Evolutionary conservation across 2,329 filamentous ascomycete species (phyloP).

Genomic region (Beauveria brongniartii): DNA sequence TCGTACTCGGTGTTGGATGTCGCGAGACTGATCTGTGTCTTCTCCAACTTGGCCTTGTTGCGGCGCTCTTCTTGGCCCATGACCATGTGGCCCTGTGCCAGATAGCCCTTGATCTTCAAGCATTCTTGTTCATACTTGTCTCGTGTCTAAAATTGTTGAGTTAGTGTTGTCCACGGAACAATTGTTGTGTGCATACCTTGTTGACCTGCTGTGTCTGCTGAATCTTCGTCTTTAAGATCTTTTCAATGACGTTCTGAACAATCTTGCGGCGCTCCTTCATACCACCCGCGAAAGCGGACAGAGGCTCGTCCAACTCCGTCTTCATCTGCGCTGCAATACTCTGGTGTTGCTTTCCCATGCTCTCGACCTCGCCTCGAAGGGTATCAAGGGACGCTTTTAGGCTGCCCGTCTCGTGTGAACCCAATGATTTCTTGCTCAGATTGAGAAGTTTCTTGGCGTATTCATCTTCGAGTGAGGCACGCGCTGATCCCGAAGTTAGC

Average conservation of each 20-base stretch:
- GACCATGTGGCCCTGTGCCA: slow-evolving; percentile 98
- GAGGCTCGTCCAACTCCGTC: slow-evolving; percentile 85
- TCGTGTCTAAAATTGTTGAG: slow-evolving; percentile 50
- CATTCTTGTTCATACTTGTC: slow-evolving; percentile 97
- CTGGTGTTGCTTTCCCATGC: slow-evolving; percentile 89
- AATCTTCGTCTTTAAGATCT: slow-evolving; percentile 84
- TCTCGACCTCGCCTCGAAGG: slow-evolving; percentile 79
- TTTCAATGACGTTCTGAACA: slow-evolving; percentile 88
- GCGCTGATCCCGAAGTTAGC: slow-evolving; percentile 43
- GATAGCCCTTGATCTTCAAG: slow-evolving; percentile 94
- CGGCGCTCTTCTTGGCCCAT: slow-evolving; percentile 99
- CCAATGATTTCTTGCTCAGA: slow-evolving; percentile 79
- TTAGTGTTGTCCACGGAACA: slow-evolving; percentile 6
- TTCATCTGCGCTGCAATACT: slow-evolving; percentile 92
- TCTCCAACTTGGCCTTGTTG: slow-evolving; percentile 97
- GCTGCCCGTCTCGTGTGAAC: slow-evolving; percentile 78
- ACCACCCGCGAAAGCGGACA: slow-evolving; percentile 82
- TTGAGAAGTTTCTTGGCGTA: slow-evolving; percentile 84
- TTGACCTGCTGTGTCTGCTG: slow-evolving; percentile 87
- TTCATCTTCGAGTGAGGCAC: slow-evolving; percentile 92
- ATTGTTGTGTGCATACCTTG: slow-evolving; percentile 52
- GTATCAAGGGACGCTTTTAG: slow-evolving; percentile 80
- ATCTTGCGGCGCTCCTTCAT: slow-evolving; percentile 98
- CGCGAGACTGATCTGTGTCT: slow-evolving; percentile 93
- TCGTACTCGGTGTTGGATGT: slow-evolving; percentile 91